Base-by-base conservation (phyloP, 306 rosid genomes). In the Cucurbita moschata region DNA sequence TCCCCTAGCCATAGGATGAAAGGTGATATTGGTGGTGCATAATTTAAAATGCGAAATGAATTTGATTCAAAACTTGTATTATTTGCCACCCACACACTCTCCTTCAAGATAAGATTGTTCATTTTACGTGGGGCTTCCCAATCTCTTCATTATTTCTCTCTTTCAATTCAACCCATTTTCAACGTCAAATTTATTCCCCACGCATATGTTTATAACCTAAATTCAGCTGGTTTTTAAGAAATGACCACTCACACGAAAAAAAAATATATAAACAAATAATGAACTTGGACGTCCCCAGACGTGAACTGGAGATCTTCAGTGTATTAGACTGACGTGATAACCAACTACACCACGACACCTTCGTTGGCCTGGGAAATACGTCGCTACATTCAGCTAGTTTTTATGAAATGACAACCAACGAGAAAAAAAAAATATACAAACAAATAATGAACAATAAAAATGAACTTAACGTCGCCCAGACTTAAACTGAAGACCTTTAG, bases 261-360 rank as follows among this genome's bases (percentile, higher is more conserved):
- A 19, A 1, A 1, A 5, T 40, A 4, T 40, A 5, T 5, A n/a
- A 19, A 8, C 11, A 49, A 46, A 10, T 10, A 1, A 53, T 21
- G 10, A 44, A 10, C 49, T 0, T 82, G 80, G 50, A 19, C 77
- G 10, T 72, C 70, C 53, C 68, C 69, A 62, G 77, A 43, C 42
- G 81, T 79, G 78, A 79, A 79, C 81, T 76, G 61, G 79, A 81
- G 81, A 81, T 79, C 79, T 72, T 77, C 91, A 88, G 89, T 88
- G 92, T 89, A 87, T 89, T 92, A 92, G 91, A 90, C 89, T 90
- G 85, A 91, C 88, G 88, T 89, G 88, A 87, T 87, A 87, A 89
- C 96, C 93, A 89, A 78, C 86, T 78, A 84, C 86, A 80, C 87
- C 86, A 83, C 83, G 82, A 40, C 26, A 23, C 26, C 1, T 23